Conservation (phyloP, 257 asterid genomes). For the Nicotiana sylvestris region DNA sequence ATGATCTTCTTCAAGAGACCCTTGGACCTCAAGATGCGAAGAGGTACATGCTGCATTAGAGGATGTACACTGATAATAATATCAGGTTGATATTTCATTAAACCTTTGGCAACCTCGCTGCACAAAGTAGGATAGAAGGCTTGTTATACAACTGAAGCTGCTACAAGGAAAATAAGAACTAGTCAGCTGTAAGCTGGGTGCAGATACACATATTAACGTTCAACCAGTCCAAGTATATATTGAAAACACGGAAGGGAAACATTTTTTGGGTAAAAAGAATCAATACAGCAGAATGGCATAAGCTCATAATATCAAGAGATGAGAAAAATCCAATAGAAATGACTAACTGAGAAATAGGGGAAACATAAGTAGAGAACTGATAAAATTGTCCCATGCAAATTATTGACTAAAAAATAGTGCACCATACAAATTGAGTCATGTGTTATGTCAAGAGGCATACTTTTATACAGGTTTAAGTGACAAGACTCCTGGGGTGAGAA, state of each 20-base stretch:
- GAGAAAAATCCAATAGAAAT: neutral
- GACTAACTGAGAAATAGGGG: neutral
- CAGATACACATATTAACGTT: neutral
- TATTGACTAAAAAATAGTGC: neutral
- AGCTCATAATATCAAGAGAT: neutral
- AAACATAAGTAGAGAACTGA: neutral
- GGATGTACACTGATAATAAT: constrained; percentile 98
- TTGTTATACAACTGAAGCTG: neutral
- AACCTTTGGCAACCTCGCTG: constrained; percentile 95
- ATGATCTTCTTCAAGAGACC: constrained; percentile 93
- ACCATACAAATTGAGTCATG: neutral
- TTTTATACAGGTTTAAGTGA: neutral
- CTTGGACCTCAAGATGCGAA: constrained; percentile 84
- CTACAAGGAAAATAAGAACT: neutral
- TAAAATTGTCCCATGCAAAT: neutral
- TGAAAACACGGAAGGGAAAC: neutral
- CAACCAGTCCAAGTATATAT: neutral
- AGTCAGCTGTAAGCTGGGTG: neutral
- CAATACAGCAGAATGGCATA: neutral
- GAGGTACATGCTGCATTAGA: constrained; percentile 96
- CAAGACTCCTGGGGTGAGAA: neutral
- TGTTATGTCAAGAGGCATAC: neutral
- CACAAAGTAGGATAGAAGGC: constrained; percentile 20
- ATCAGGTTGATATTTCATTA: constrained; percentile 94
- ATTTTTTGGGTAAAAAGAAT: neutral